Conservation (phyloP, 163 green algal genomes). For the Chlorella variabilis region DNA sequence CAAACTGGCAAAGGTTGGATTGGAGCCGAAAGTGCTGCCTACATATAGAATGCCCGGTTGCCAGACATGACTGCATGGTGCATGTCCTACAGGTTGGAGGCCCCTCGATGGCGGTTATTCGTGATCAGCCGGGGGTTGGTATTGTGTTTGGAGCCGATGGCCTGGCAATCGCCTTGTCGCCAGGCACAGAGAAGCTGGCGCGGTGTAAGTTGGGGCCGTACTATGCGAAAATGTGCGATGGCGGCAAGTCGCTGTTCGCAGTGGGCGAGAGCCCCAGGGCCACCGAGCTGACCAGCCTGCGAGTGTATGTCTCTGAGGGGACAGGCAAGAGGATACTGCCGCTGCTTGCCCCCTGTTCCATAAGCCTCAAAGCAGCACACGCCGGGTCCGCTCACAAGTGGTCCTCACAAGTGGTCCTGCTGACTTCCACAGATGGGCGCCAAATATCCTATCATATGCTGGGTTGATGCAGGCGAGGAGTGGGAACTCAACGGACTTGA, state of each 20-base stretch:
- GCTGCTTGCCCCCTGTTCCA: too few species aligned
- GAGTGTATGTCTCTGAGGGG: conserved; percentile 29
- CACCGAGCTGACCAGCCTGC: conserved; percentile 38
- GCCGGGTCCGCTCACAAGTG: too few species aligned
- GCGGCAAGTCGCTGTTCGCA: conserved; percentile 57
- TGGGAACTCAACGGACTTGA: conserved; percentile 50
- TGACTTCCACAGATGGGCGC: too few species aligned
- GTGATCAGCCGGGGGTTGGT: conserved; percentile 52
- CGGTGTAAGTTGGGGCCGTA: conserved; percentile 56
- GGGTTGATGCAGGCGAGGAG: background rate
- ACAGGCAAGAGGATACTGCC: background rate
- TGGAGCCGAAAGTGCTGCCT: background rate
- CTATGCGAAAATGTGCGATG: conserved; percentile 51
- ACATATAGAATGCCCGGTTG: background rate
- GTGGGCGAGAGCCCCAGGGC: conserved; percentile 41
- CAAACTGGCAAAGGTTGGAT: conserved; percentile 71
- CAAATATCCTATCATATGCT: background rate
- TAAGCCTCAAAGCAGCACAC: background rate
- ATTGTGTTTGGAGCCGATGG: conserved; percentile 70
- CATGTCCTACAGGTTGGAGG: conserved; percentile 59
- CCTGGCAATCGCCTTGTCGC: conserved; percentile 52
- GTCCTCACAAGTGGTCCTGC: too few species aligned
- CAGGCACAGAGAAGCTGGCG: conserved; percentile 32
- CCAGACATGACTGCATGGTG: background rate
- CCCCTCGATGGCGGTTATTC: conserved; percentile 60